Evolutionary conservation across 2,329 filamentous ascomycete genomes (phyloP).

Genomic region (Aspergillus texensis): DNA sequence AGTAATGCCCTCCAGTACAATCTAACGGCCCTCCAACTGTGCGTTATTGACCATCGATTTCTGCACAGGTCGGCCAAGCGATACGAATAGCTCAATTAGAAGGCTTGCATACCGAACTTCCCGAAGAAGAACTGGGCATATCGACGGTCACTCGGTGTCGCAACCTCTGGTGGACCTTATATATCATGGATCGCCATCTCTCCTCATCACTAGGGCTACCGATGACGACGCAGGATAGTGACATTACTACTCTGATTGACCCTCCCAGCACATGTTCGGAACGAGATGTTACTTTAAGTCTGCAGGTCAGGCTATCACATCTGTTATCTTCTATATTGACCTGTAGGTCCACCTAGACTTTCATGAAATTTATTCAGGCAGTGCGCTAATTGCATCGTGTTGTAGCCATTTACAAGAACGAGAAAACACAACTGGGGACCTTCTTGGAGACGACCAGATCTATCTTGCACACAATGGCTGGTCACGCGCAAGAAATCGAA

Average conservation of each 20-base stretch:
- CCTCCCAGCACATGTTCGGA: slow-evolving; percentile 28
- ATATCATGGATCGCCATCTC: slow-evolving; percentile 46
- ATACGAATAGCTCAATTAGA: slow-evolving; percentile 47
- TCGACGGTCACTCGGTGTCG: slow-evolving; percentile 38
- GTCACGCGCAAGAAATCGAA: slow-evolving; percentile 45
- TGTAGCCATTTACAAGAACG: slow-evolving; percentile 40
- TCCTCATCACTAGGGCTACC: slow-evolving; percentile 44
- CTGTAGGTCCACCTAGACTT: slow-evolving; percentile 28
- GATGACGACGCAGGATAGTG: slow-evolving; percentile 42
- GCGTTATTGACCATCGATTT: neutral
- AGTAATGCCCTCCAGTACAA: neutral
- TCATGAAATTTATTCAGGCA: neutral
- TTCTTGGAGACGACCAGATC: slow-evolving; percentile 43
- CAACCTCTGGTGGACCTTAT: slow-evolving; percentile 47
- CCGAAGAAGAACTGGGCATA: slow-evolving; percentile 38
- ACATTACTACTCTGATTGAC: slow-evolving; percentile 42
- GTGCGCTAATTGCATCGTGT: neutral
- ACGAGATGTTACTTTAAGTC: slow-evolving; percentile 33
- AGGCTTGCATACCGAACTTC: slow-evolving; percentile 45
- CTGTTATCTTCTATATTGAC: slow-evolving; percentile 40
- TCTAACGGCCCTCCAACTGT: neutral
- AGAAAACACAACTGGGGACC: slow-evolving; percentile 34
- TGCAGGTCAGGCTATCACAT: slow-evolving; percentile 42
- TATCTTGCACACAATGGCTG: slow-evolving; percentile 41
- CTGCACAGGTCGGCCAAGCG: slow-evolving; percentile 42